These are phyloP conservation scores for Phoenix dactylifera DNA, from an alignment of 176 grass and related monocot species.

Conservation along the genomic window DNA sequence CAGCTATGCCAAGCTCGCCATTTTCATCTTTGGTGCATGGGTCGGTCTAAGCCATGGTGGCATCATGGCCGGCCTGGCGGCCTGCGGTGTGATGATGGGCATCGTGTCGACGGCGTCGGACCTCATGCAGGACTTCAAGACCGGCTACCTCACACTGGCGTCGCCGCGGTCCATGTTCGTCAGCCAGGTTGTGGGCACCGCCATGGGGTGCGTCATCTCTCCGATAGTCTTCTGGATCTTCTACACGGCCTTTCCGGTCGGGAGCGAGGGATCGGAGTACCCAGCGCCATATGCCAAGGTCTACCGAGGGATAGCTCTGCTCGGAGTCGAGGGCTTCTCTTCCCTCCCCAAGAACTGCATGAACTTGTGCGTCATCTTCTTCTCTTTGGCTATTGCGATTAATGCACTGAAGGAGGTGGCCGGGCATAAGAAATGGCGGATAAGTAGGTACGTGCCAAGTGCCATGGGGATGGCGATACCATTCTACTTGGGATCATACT, in stretches of 20 bases:
- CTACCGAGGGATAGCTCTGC: conserved; percentile 43
- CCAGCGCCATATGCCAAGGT: conserved; percentile 56
- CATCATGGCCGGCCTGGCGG: conserved; percentile 40
- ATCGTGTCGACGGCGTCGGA: conserved; percentile 61
- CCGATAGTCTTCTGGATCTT: conserved; percentile 61
- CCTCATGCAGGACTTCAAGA: conserved; percentile 73
- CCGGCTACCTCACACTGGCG: conserved; percentile 43
- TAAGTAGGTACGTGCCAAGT: conserved; percentile 46
- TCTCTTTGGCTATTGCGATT: conserved; percentile 42
- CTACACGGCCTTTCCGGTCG: conserved; percentile 39
- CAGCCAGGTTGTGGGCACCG: conserved; percentile 34
- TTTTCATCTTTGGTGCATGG: conserved; percentile 24
- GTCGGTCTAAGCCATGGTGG: conserved; percentile 26
- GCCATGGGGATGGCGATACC: conserved; percentile 58
- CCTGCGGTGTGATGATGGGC: conserved; percentile 54
- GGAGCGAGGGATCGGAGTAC: conserved; percentile 18
- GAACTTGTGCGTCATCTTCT: conserved; percentile 48
- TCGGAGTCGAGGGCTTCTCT: conserved; percentile 33
- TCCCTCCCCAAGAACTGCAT: conserved; percentile 47
- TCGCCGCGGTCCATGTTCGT: conserved; percentile 56
- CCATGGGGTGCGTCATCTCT: conserved; percentile 43
- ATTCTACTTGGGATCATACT: conserved; percentile 49
- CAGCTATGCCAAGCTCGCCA: conserved; percentile 36
- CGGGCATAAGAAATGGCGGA: conserved; percentile 12
- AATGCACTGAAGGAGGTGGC: conserved; percentile 47